Conservation (phyloP, 192 early-diverging fungal species). For the Obelidium mucronatum region DNA sequence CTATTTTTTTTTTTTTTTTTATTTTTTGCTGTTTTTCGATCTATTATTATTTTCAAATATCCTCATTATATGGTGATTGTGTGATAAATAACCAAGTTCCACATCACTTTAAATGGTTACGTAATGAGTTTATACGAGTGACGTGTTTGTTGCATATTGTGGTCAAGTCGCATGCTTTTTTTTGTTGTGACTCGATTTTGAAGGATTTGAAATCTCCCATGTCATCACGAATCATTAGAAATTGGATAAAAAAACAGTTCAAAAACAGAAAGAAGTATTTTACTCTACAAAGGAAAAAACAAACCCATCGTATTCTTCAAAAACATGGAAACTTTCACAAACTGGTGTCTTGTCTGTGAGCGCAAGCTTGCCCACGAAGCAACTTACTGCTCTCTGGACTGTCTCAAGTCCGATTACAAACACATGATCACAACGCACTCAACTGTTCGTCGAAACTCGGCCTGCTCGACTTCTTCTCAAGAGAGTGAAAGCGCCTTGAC, state of each 20-base stretch:
- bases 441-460: neutral
- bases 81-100: too few relatives aligned
- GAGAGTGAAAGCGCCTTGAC: neutral
- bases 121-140: too few relatives aligned
- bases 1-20: too few relatives aligned
- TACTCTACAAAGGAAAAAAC: neutral
- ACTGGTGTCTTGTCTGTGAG: conserved; percentile 33
- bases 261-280: neutral
- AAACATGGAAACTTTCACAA: conserved; percentile 23
- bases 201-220: neutral
- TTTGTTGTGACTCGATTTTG: too few relatives aligned
- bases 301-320: neutral
- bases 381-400: conserved; percentile 29
- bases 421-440: neutral
- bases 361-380: conserved; percentile 22
- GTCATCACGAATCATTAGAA: neutral
- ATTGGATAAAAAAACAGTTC: neutral
- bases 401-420: conserved; percentile 21
- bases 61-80: too few relatives aligned
- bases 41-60: too few relatives aligned
- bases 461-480: neutral
- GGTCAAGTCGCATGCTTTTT: too few relatives aligned
- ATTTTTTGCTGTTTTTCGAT: too few relatives aligned
- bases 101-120: too few relatives aligned
- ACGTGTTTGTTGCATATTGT: too few relatives aligned